Base-by-base conservation (phyloP, 2,329 filamentous ascomycete genomes). In the Trichoderma arundinaceum region DNA sequence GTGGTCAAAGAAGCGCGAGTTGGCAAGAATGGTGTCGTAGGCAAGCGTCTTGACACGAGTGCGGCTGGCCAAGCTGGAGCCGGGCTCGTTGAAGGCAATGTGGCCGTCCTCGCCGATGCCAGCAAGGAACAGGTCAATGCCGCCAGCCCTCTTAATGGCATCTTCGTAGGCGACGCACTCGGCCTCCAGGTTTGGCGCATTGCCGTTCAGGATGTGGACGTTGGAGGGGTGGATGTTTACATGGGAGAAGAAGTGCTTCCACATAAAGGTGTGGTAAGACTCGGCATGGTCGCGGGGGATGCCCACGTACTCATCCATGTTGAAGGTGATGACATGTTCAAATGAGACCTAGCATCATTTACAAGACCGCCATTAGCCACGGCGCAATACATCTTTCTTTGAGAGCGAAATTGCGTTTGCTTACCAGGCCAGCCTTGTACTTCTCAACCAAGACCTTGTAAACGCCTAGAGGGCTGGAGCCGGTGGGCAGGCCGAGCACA, bases 201-300 rank as follows among this genome's bases (percentile, higher is more conserved):
- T 94, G 73, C 92, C 92, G 74, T 94, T 87, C 44, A 94, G 85
- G 73, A 95, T 92, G 79, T 96, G 89, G 75, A 95, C 92, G 76
- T 94, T 94, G 73, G 86, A 84, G 5, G 92, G 92, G 70, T 88
- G 86, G 71, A 95, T 89, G 74, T 96, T 91, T 72, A 95, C 89
- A 71, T 87, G 92, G 49, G 90, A 92, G 83, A 96, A 96, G 83
- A 96, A 92, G 80, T 95, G 85, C 79, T 91, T 92, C 86, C 93
- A 96, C 92, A 96, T 95, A 82, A 95, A 96, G 70, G 89, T 91
- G 81, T 96, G 92, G 79, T 96, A 96, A 73, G 89, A 92, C 77
- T 95, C 89, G 12, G 91, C 88, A 76, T 96, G 91, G 72, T 94
- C 91, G 73, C 91, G 88, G 39, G 92, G 89, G 68, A 96, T 86